These are phyloP conservation scores for Trichoderma sp. DNA, from an alignment of 2,329 filamentous ascomycete species.

Conservation along the genomic window DNA sequence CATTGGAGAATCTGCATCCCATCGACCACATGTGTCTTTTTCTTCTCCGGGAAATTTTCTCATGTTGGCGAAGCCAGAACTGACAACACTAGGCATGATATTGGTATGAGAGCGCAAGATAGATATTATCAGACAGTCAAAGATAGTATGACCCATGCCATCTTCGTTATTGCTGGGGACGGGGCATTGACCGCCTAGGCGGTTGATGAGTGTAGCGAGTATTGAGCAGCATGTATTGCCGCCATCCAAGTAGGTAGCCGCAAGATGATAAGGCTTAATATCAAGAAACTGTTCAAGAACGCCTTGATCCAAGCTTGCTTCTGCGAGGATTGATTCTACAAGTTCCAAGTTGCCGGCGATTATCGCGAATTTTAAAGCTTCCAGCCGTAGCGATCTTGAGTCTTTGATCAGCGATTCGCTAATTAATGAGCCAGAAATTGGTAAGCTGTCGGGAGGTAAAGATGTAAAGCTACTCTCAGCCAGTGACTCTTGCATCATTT, in stretches of 20 bases:
- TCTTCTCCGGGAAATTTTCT: not conserved
- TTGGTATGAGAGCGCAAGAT: not conserved
- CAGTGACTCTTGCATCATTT: not conserved
- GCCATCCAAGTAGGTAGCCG: not conserved
- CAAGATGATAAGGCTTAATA: not conserved
- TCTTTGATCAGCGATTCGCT: not conserved
- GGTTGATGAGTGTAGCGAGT: not conserved
- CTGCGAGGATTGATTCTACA: not conserved
- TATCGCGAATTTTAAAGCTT: not conserved
- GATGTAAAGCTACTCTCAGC: not conserved
- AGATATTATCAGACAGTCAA: constrained; percentile 1
- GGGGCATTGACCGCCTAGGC: not conserved
- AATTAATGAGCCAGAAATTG: not conserved
- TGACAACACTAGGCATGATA: not conserved
- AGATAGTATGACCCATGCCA: not conserved
- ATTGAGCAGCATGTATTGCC: not conserved
- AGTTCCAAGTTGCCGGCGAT: not conserved
- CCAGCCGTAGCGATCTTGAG: not conserved
- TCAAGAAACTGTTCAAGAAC: not conserved
- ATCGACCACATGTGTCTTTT: not conserved
- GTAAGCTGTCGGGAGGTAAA: not conserved
- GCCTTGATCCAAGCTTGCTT: too few species aligned
- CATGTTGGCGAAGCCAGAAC: not conserved
- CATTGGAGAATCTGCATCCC: constrained; percentile 11
- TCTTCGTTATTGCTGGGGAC: not conserved